A percentile compares a stretch with the other conserved stretches of the same genome.
Conservation (phyloP, 305 asterid genomes). For the Rubia peregrina region DNA sequence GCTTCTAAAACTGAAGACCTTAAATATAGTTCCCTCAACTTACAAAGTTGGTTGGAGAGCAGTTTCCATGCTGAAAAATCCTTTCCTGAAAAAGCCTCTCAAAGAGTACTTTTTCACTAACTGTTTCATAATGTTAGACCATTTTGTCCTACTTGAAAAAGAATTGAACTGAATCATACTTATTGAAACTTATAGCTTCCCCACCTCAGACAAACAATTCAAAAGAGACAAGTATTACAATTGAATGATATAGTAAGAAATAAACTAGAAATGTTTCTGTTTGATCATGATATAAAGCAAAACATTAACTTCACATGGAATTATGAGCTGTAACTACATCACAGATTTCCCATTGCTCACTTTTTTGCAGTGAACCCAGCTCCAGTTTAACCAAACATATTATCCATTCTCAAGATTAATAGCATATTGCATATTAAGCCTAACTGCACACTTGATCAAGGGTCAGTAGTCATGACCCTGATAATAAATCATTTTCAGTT, state of each 20-base stretch:
- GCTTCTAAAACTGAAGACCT: not conserved
- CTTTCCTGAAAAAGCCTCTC: not conserved
- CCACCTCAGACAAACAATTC: not conserved
- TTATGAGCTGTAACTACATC: not conserved
- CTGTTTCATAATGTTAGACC: not conserved
- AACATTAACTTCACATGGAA: not conserved
- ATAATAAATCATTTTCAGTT: too few relatives aligned
- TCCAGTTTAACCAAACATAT: not conserved
- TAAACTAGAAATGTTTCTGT: not conserved
- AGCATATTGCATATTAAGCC: not conserved
- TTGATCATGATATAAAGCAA: not conserved
- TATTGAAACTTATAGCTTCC: not conserved
- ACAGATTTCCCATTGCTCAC: not conserved
- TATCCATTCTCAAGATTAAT: not conserved
- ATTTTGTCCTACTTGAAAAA: not conserved
- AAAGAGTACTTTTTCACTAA: not conserved
- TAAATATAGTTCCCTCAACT: not conserved
- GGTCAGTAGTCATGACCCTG: too few relatives aligned
- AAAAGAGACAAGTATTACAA: slow-evolving; percentile 4
- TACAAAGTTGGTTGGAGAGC: not conserved
- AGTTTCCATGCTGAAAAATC: too few relatives aligned
- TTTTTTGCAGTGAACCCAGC: not conserved
- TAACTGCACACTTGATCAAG: not conserved
- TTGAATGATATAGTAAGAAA: not conserved
- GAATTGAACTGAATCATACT: not conserved